Base-by-base conservation (phyloP, 768 basidiomycete species). In the Tricholoma bakamatsutake region DNA sequence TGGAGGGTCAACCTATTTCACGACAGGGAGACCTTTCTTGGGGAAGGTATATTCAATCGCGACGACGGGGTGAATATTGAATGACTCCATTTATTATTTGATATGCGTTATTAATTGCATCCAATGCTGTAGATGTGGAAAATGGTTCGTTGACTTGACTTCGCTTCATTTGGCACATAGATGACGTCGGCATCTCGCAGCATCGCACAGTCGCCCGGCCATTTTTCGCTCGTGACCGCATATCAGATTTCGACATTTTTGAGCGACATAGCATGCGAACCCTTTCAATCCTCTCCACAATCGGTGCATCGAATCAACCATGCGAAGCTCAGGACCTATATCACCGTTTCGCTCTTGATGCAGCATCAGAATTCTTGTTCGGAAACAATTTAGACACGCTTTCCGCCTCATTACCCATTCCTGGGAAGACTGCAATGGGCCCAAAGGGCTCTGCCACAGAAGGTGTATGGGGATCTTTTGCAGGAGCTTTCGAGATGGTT, bases 21-120 rank as follows among this genome's bases (percentile, higher is more conserved):
- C 54, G 47, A 48, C 64, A 80, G 79, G 79, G 76, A 80, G 59
- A 74, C 73, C 9, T 84, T 88, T 64, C 73, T 90, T n/a, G 88
- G 88, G 3, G 74, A 80, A 58, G 87, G 88, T 2, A 88, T 90
- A 37, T 90, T 90, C 67, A 88, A 88, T 59, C 78, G 87, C 13
- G 88, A 88, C 66, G 87, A 85, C 61, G 80, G 84, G 69, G 83
- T 82, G 42, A 48, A 10, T 12, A 30, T 17, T n/a, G 17, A 9
- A 42, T 42, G 64, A 69, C 74, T 58, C 46, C 30, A 17, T 42
- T 15, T 24, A 49, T 24, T 37, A 13, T 39, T 18, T 50, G 15
- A 5, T n/a, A 13, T 27, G 7, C 57, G 40, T 31, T 47, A 49
- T 33, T 40, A 31, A 55, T 59, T 33, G 52, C 50, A 55, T 43